phyloP scores from a whole-genome alignment of 805 yeast species.

The Myxozyma nipponensis region DNA sequence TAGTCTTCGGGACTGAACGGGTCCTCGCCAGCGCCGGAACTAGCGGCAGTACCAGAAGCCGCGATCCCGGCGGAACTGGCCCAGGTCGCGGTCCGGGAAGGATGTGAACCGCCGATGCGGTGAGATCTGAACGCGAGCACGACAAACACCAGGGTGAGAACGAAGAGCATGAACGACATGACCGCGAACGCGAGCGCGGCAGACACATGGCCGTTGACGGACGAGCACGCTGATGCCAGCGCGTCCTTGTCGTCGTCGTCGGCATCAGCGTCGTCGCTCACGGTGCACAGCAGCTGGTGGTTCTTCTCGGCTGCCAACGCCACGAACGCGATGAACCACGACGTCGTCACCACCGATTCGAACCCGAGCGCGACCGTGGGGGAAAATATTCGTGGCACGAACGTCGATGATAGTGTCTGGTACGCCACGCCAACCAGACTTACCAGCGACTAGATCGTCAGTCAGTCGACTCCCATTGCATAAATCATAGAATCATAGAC shows the following conservation, averaged over 20 bases:
- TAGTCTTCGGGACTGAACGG: constrained; percentile 16
- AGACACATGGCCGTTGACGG: constrained; percentile 9
- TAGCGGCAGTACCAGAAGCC: neutral
- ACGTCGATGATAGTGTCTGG: constrained; percentile 7
- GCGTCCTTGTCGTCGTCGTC: neutral
- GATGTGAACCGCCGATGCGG: constrained; percentile 2
- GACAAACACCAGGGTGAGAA: constrained; percentile 8
- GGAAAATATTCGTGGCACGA: constrained; percentile 6
- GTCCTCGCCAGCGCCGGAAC: no score
- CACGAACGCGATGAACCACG: constrained; percentile 15
- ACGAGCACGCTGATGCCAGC: constrained; percentile 1
- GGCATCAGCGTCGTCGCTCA: neutral
- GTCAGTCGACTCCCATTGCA: neutral
- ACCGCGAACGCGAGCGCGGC: constrained; percentile 17
- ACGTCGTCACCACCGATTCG: constrained; percentile 6
- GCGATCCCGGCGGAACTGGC: neutral
- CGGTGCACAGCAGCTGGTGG: constrained; percentile 3
- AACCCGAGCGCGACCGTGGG: constrained; percentile 4
- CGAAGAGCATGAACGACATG: constrained; percentile 1
- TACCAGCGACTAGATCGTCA: constrained; percentile 3
- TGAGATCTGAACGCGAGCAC: neutral
- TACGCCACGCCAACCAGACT: constrained; percentile 10
- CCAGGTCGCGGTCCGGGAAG: neutral
- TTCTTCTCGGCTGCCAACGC: constrained; percentile 9
- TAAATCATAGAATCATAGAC: neutral